Evolutionary conservation across 1,139 yeast species (phyloP), one percentile per base, ranked within the genome.

Genomic region (Geotrichum citri-aurantii): DNA sequence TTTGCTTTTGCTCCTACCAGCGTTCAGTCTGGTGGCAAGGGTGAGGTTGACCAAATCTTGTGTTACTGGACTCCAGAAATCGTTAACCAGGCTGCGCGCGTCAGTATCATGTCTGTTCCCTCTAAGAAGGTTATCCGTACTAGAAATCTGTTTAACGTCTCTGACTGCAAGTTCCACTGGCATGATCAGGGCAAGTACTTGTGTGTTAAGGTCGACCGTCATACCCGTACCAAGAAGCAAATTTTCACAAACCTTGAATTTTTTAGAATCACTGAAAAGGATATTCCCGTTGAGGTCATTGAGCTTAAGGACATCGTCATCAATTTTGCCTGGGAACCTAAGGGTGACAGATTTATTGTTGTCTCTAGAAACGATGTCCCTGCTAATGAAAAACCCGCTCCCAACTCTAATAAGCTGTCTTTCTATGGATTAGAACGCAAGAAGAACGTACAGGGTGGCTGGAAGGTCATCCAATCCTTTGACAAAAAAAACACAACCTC

Each of bases 21-120:
- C 64, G 88, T 90, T 52, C 79, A 81, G 65, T 80, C 90, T 64
- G 82, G 84, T 52, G 82, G 80, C 54, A 81, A 78, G 54, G 68
- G 65, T 48, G 72, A 69, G 48, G 80, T 82, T 47, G 86, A 81
- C 63, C 86, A 86, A 66, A 77, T 91, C 46, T 79, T 95, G 67
- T 86, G 96, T 49, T 93, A 87, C 78, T 95, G 99, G 99, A 91
- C 97, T 54, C 99, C 99, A 58, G 99, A 95, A 77, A 79, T 86
- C 62, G 75, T 82, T 65, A 92, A 93, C 75, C 96, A 92, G 77
- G 88, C 97, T 55, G 98, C 99, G 37, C 87, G 96, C 74, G 98
- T 93, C 61, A 84, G 96, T 29, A 77, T 95, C 64, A 87, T 93
- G 86, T 92, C 90, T 69, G 82, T 93, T 61, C 96, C 97, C 59